Conservation (phyloP, 495 filamentous ascomycete genomes). For the Durotheca rogersii region DNA sequence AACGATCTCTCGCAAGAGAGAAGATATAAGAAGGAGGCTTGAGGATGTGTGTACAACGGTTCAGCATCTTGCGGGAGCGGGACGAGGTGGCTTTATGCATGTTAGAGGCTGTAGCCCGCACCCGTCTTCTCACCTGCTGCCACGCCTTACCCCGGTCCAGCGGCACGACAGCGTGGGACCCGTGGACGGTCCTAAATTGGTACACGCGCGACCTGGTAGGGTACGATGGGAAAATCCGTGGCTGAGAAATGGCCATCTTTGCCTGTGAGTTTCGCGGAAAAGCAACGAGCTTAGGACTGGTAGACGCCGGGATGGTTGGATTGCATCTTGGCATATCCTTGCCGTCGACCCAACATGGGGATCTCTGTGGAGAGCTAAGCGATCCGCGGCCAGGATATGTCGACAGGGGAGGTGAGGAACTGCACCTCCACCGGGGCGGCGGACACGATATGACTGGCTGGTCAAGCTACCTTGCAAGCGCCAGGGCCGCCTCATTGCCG, state of each 20-base stretch:
- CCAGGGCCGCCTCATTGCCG: conserved; percentile 28
- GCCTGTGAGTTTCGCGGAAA: conserved; percentile 24
- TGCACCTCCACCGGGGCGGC: too few species aligned
- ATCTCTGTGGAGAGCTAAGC: conserved; percentile 31
- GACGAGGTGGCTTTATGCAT: conserved; percentile 23
- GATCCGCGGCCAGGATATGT: conserved; percentile 31
- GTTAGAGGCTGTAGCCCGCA: too few species aligned
- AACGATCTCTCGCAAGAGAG: conserved; percentile 30
- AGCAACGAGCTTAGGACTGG: conserved; percentile 9
- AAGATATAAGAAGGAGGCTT: conserved; percentile 23
- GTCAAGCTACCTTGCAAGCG: conserved; percentile 19
- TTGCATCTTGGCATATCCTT: conserved; percentile 23
- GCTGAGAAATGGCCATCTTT: conserved; percentile 19
- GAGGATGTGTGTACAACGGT: conserved; percentile 33
- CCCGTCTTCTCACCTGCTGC: conserved; percentile 12
- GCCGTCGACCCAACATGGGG: conserved; percentile 23
- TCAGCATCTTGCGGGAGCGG: conserved; percentile 20
- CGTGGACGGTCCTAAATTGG: conserved; percentile 21
- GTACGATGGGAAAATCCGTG: conserved; percentile 3
- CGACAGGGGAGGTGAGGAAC: conserved; percentile 13
- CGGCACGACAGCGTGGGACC: conserved; percentile 27
- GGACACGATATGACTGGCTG: conserved; percentile 31
- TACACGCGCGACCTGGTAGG: conserved; percentile 10
- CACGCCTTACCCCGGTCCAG: conserved; percentile 32
- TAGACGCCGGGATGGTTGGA: conserved; percentile 28